phyloP scores from a whole-genome alignment of 2,329 filamentous ascomycete genomes.

The Pseudogymnoascus pannorum region DNA sequence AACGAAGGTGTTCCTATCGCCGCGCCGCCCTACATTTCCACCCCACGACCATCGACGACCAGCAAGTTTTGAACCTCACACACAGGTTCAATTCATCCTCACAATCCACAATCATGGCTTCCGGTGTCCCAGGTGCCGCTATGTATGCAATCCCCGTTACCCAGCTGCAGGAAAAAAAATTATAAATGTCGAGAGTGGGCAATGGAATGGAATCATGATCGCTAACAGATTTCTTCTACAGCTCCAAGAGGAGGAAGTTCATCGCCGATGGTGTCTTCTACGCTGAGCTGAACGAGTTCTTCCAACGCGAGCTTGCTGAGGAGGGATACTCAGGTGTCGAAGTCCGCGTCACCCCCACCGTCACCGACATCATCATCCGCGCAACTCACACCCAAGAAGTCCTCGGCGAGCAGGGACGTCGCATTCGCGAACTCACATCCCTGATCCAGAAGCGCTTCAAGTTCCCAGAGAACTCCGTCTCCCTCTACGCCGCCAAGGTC shows the following conservation, averaged over 20 bases:
- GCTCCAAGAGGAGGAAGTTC: slow-evolving; percentile 91
- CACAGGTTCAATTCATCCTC: slow-evolving; percentile 24
- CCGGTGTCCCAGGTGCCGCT: slow-evolving; percentile 30
- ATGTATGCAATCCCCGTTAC: slow-evolving; percentile 26
- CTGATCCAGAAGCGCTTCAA: slow-evolving; percentile 99
- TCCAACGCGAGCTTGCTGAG: slow-evolving; percentile 99
- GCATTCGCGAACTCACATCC: slow-evolving; percentile 99
- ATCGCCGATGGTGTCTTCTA: slow-evolving; percentile 99
- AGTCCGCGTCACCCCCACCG: slow-evolving; percentile 98
- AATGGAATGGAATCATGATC: slow-evolving; percentile 6
- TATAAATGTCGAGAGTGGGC: background rate
- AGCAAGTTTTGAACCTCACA: slow-evolving; percentile 21
- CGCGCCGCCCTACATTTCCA: slow-evolving; percentile 10
- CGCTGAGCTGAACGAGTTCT: slow-evolving; percentile 99
- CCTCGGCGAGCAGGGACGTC: slow-evolving; percentile 98
- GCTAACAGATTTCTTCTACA: slow-evolving; percentile 32
- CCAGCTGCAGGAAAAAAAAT: background rate
- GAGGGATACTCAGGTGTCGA: slow-evolving; percentile 99
- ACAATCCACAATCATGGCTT: slow-evolving; percentile 31
- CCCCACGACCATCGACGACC: slow-evolving; percentile 24
- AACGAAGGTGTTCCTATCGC: slow-evolving; percentile 5
- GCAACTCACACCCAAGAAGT: slow-evolving; percentile 99
- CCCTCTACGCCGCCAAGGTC: slow-evolving; percentile 99
- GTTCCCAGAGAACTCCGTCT: slow-evolving; percentile 99
- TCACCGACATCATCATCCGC: slow-evolving; percentile 99